These are phyloP conservation scores for Neopestalotiopsis sp. DNA, from an alignment of 2,329 filamentous ascomycete genomes.

Conservation along the genomic window DNA sequence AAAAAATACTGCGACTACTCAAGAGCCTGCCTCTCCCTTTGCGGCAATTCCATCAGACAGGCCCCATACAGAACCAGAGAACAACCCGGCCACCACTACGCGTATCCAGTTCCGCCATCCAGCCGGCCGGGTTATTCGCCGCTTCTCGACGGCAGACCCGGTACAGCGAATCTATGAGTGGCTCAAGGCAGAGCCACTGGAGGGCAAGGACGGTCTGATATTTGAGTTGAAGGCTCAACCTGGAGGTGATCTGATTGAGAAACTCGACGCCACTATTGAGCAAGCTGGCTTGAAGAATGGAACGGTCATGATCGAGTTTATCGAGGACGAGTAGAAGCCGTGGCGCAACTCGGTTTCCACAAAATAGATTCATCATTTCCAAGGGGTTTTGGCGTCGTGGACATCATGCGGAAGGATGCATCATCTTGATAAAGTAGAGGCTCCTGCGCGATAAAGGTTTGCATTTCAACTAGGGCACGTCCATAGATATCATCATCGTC, in stretches of 20 bases:
- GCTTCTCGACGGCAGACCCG: constrained; percentile 78
- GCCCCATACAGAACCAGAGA: constrained; percentile 79
- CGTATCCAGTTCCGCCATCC: constrained; percentile 93
- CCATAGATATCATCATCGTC: constrained; percentile 12
- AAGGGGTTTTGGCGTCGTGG: constrained; percentile 7
- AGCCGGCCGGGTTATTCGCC: constrained; percentile 81
- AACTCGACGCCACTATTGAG: constrained; percentile 75
- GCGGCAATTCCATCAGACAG: constrained; percentile 72
- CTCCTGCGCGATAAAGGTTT: background rate
- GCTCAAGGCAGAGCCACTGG: constrained; percentile 87
- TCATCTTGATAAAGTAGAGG: background rate
- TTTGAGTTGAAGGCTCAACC: constrained; percentile 90
- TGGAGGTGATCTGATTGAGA: constrained; percentile 79
- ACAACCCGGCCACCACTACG: constrained; percentile 74
- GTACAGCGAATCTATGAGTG: constrained; percentile 92
- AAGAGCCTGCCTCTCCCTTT: constrained; percentile 55
- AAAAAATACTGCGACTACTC: constrained; percentile 48
- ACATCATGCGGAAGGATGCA: background rate
- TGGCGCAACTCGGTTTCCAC: background rate
- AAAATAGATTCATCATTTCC: background rate
- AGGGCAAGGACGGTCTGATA: constrained; percentile 76
- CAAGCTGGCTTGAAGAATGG: constrained; percentile 89
- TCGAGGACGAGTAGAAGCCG: constrained; percentile 57
- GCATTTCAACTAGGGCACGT: constrained; percentile 8
- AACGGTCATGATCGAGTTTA: constrained; percentile 93